These are phyloP conservation scores for Oropetium thomaeum DNA, from an alignment of 176 grass and related monocot species.

Conservation along the genomic window DNA sequence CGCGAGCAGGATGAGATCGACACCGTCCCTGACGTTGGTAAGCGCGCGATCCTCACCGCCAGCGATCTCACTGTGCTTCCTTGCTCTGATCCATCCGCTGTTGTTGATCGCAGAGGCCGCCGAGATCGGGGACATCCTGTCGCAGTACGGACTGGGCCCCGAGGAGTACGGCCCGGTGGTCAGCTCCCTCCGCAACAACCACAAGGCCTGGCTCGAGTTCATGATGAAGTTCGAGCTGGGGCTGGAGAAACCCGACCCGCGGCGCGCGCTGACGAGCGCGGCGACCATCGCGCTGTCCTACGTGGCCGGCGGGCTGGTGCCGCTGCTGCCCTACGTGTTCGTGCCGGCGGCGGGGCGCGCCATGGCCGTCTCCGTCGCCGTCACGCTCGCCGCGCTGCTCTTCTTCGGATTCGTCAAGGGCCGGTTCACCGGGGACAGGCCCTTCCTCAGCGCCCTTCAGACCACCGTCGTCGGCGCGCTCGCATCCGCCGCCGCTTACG, in stretches of 20 bases:
- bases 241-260: constrained; percentile 76
- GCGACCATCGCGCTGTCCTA: constrained; percentile 74
- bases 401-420: constrained; percentile 96
- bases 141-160: constrained; percentile 73
- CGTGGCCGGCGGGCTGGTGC: constrained; percentile 71
- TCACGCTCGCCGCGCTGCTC: constrained; percentile 71
- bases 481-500: constrained; percentile 81
- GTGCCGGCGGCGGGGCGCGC: constrained; percentile 50
- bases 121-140: constrained; percentile 81
- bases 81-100: background rate
- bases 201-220: constrained; percentile 90
- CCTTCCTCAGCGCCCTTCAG: constrained; percentile 66
- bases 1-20: constrained; percentile 92
- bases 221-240: constrained; percentile 99
- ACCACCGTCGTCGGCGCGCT: constrained; percentile 72
- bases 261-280: constrained; percentile 72
- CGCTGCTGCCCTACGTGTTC: constrained; percentile 81
- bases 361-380: constrained; percentile 72
- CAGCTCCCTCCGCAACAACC: constrained; percentile 62
- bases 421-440: constrained; percentile 67
- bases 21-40: constrained; percentile 64
- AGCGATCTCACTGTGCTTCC: background rate
- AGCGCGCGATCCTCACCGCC: background rate
- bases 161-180: constrained; percentile 72
- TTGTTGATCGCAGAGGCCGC: constrained; percentile 61